A percentile compares a stretch with the other conserved stretches of the same genome.
Evolutionary conservation across 2,329 filamentous ascomycete genomes (phyloP).

Genomic region (Neopestalotiopsis sp.): DNA sequence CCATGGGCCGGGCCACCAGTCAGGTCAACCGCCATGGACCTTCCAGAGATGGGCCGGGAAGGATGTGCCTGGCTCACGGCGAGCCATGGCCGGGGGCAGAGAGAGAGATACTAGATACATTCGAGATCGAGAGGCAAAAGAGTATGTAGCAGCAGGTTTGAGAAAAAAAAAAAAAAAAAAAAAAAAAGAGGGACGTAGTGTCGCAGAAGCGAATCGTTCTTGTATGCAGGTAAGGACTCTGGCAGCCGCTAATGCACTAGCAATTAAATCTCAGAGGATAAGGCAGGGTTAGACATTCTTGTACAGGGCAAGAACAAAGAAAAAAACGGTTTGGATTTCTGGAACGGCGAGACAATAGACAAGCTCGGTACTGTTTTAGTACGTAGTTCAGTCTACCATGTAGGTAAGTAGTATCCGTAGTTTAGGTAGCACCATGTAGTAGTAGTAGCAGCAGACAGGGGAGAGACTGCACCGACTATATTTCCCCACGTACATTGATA

Average conservation of each 20-base stretch:
- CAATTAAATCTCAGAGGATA: slow-evolving; percentile 37
- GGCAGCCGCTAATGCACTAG: slow-evolving; percentile 45
- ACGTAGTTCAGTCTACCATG: neutral
- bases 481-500: slow-evolving; percentile 38
- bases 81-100: slow-evolving; percentile 19
- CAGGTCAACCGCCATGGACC: slow-evolving; percentile 25
- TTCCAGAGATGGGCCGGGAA: slow-evolving; percentile 28
- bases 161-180: neutral
- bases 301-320: slow-evolving; percentile 32
- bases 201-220: slow-evolving; percentile 16
- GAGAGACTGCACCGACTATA: slow-evolving; percentile 27
- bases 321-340: slow-evolving; percentile 20
- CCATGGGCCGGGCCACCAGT: slow-evolving; percentile 31
- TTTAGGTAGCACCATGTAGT: slow-evolving; percentile 6
- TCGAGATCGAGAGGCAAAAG: no score
- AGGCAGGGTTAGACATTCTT: slow-evolving; percentile 31
- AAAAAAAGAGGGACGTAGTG: neutral
- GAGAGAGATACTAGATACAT: slow-evolving; percentile 20
- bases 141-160: neutral
- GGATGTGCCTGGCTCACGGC: slow-evolving; percentile 43
- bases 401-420: no score
- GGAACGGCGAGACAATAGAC: slow-evolving; percentile 19
- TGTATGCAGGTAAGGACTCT: slow-evolving; percentile 33
- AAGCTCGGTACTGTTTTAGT: neutral
- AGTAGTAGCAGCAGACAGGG: slow-evolving; percentile 22